Evolutionary conservation across 148 eudicot genomes (phyloP).

Genomic region (Vaccinium corymbosum): DNA sequence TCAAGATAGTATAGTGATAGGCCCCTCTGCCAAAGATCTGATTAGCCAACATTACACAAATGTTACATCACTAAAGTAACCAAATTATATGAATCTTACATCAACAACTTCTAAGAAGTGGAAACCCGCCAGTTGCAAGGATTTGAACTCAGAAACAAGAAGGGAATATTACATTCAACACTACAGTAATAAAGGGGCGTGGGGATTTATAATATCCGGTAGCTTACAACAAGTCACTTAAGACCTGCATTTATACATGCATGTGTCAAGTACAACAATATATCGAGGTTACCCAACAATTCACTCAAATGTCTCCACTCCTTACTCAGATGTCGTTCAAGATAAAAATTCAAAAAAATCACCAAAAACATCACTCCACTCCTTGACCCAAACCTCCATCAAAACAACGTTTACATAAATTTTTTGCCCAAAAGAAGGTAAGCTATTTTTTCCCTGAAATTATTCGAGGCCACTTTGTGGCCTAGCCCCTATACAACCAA

Average conservation of each 20-base stretch:
- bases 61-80: background rate
- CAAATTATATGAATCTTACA: background rate
- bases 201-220: background rate
- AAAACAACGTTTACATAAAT: background rate
- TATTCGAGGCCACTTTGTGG: background rate
- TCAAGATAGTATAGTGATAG: conserved; percentile 85
- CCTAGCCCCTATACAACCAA: background rate
- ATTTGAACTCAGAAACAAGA: background rate
- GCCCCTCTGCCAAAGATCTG: conserved; percentile 99
- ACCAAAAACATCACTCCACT: background rate
- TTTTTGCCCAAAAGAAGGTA: background rate
- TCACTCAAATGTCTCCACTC: background rate
- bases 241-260: background rate
- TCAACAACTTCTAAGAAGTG: background rate
- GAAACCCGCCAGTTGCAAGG: background rate
- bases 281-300: background rate
- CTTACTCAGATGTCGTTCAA: background rate
- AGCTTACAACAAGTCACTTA: background rate
- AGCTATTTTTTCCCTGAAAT: background rate
- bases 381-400: background rate
- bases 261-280: background rate
- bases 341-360: background rate
- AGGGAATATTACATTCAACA: background rate
- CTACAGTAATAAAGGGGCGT: background rate
- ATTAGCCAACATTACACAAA: conserved; percentile 14